A percentile compares a stretch with the other conserved stretches of the same genome.
phyloP scores from a whole-genome alignment of 1,139 yeast genomes.

The Nadsonia starkeyi-henricii region DNA sequence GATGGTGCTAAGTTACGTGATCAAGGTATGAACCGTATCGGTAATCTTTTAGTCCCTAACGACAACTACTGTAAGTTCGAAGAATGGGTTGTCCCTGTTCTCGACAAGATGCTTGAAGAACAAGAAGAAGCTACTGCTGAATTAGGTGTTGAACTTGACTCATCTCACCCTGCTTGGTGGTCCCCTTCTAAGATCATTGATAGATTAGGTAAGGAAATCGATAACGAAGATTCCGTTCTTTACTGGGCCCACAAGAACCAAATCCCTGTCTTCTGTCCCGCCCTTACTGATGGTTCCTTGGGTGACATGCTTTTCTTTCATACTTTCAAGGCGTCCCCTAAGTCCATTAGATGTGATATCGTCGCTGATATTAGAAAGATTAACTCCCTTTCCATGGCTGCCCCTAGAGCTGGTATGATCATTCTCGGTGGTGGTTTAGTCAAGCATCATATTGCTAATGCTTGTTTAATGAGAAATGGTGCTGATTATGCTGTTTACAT shows the following conservation, averaged over 20 bases:
- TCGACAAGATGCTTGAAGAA: slow-evolving; percentile 77
- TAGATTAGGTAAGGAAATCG: slow-evolving; percentile 86
- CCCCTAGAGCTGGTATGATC: slow-evolving; percentile 91
- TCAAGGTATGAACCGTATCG: slow-evolving; percentile 94
- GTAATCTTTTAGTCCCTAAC: slow-evolving; percentile 90
- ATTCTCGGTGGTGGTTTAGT: slow-evolving; percentile 92
- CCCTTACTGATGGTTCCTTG: slow-evolving; percentile 92
- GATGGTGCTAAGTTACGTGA: slow-evolving; percentile 76
- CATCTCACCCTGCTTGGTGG: slow-evolving; percentile 52
- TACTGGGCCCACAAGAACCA: slow-evolving; percentile 97
- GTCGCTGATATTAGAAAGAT: slow-evolving; percentile 86
- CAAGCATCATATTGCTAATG: slow-evolving; percentile 95
- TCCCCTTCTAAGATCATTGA: slow-evolving; percentile 89
- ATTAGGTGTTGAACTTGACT: slow-evolving; percentile 35
- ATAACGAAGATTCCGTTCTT: slow-evolving; percentile 84
- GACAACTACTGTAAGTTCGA: slow-evolving; percentile 95
- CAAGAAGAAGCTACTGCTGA: slow-evolving; percentile 56
- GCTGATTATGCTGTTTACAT: slow-evolving; percentile 96
- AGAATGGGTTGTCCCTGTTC: slow-evolving; percentile 94
- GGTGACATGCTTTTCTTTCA: slow-evolving; percentile 99
- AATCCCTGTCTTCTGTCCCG: slow-evolving; percentile 94
- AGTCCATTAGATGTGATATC: slow-evolving; percentile 76
- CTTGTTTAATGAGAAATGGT: slow-evolving; percentile 97
- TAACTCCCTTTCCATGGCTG: slow-evolving; percentile 90
- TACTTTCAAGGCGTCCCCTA: slow-evolving; percentile 87